Percentiles rank a stretch among this genome's conserved stretches.
These are phyloP conservation scores for Escallonia herrerae DNA, from an alignment of 129 eudicot species.

Conservation along the genomic window DNA sequence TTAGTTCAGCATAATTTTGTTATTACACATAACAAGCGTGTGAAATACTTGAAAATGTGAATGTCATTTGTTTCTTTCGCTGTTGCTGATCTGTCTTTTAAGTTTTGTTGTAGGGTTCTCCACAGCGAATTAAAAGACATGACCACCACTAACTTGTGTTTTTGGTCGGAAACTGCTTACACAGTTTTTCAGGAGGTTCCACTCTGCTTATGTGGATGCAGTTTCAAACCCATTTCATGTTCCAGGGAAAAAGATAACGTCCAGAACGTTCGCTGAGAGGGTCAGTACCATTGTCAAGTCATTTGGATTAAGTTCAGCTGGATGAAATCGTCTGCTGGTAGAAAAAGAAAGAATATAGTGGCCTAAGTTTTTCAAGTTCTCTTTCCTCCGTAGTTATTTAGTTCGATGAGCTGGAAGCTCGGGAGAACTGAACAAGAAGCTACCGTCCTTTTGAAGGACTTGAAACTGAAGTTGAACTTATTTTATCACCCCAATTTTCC, in stretches of 20 bases:
- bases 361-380: background rate
- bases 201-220: conserved; percentile 89
- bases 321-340: conserved; percentile 20
- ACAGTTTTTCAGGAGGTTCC: conserved; percentile 95
- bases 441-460: too few relatives aligned
- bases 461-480: too few relatives aligned
- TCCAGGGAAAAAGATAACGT: conserved; percentile 94
- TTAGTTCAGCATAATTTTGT: too few relatives aligned
- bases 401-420: too few relatives aligned
- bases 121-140: background rate
- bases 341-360: background rate
- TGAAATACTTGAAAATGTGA: too few relatives aligned
- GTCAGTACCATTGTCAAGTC: conserved; percentile 85
- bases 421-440: too few relatives aligned
- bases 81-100: too few relatives aligned
- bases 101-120: too few relatives aligned
- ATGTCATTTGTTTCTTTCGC: too few relatives aligned
- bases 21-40: too few relatives aligned
- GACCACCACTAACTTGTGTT: background rate
- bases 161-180: conserved; percentile 2
- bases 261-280: conserved; percentile 69
- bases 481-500: too few relatives aligned
- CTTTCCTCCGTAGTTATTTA: background rate
- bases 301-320: conserved; percentile 59
- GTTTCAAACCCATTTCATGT: conserved; percentile 96